These are phyloP conservation scores for Earliella scabrosa DNA, from an alignment of 1,284 basidiomycete genomes.

Conservation along the genomic window DNA sequence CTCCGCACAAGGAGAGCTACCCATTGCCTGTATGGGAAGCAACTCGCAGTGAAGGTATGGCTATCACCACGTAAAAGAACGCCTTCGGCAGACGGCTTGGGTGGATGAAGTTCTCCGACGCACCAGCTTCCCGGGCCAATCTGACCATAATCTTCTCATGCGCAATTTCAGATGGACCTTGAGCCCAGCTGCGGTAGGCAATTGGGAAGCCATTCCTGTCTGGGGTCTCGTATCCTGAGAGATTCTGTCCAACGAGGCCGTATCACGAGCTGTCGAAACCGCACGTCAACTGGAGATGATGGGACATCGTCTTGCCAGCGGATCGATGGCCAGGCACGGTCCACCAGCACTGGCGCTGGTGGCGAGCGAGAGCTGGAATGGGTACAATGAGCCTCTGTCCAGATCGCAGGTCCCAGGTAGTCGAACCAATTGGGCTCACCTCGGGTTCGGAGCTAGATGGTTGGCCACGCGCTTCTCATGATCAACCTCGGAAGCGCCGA, in stretches of 20 bases:
- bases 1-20: neutral
- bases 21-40: neutral
- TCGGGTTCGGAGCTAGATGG: neutral
- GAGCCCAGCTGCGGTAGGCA: neutral
- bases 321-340: neutral
- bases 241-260: neutral
- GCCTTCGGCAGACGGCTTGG: too few species aligned
- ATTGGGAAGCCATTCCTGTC: neutral
- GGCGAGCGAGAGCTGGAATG: neutral
- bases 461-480: neutral
- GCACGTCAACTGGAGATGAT: neutral
- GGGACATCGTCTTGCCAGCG: too few species aligned
- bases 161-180: too few species aligned
- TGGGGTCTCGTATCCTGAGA: neutral
- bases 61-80: neutral
- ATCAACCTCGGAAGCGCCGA: neutral
- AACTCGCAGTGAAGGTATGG: neutral
- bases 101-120: too few species aligned
- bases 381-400: neutral
- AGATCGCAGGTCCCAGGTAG: neutral
- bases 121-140: too few species aligned
- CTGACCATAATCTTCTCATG: too few species aligned
- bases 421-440: neutral
- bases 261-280: neutral
- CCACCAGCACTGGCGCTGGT: neutral